phyloP scores from a whole-genome alignment of 2,329 filamentous ascomycete species.

The Colletotrichum cereale region DNA sequence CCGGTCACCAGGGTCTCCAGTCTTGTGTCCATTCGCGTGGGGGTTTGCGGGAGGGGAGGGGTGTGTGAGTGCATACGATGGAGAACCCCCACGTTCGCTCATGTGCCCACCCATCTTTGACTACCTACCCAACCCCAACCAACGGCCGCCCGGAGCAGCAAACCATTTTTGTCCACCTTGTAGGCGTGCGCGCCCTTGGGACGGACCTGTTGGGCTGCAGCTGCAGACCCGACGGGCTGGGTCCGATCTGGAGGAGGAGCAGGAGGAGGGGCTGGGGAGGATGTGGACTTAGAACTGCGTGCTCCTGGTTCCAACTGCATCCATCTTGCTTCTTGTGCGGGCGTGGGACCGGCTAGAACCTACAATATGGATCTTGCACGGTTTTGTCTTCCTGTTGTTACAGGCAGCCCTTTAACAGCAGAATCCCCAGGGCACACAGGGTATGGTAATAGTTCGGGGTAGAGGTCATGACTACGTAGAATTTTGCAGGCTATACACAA shows the following conservation, averaged over 20 bases:
- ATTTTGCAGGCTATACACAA: not conserved
- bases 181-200: slow-evolving; percentile 5
- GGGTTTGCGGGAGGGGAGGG: not conserved
- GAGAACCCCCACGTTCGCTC: slow-evolving; percentile 5
- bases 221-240: not conserved
- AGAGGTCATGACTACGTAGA: not conserved
- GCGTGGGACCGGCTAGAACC: not conserved
- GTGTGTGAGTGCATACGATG: not conserved
- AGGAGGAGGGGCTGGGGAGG: not conserved
- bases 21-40: slow-evolving; percentile 4
- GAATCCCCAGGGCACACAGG: not conserved
- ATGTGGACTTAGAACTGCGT: not conserved
- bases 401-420: not conserved
- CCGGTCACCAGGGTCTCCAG: not conserved
- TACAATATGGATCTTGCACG: not conserved
- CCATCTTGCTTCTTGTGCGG: not conserved
- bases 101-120: not conserved
- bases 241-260: not conserved
- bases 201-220: slow-evolving; percentile 19
- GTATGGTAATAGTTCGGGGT: not conserved
- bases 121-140: not conserved
- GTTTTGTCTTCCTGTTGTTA: not conserved
- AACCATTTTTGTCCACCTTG: not conserved
- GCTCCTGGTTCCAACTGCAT: not conserved
- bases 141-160: not conserved